These are phyloP conservation scores for Taiozyma sp. DNA, from an alignment of 1,139 yeast species.

Conservation along the genomic window DNA sequence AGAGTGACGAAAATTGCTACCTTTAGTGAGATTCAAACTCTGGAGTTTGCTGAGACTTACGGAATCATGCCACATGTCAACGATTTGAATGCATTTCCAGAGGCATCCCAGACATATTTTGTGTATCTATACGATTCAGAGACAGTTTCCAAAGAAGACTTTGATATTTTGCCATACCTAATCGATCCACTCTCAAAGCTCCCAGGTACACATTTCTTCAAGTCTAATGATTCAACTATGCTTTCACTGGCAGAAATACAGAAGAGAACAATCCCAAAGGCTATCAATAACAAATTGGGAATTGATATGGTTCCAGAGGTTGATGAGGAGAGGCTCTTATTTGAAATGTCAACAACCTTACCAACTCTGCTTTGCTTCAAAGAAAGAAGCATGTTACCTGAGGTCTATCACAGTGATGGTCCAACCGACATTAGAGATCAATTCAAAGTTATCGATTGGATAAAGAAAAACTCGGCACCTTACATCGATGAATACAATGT, in stretches of 20 bases:
- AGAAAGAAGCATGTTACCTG: conserved; percentile 47
- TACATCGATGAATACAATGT: conserved; percentile 25
- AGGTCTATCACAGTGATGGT: conserved; percentile 52
- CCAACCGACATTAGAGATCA: conserved; percentile 55
- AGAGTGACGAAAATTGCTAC: conserved; percentile 31
- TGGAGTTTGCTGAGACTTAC: conserved; percentile 19
- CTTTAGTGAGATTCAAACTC: conserved; percentile 33
- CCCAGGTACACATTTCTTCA: conserved; percentile 50
- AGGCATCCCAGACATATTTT: conserved; percentile 33
- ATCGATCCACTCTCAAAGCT: conserved; percentile 52
- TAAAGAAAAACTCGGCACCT: conserved; percentile 22
- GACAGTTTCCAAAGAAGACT: conserved; percentile 52
- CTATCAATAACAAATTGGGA: conserved; percentile 31
- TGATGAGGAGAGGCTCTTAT: conserved; percentile 40
- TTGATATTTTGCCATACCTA: conserved; percentile 50
- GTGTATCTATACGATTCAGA: conserved; percentile 50
- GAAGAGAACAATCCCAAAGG: conserved; percentile 36
- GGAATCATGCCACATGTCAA: conserved; percentile 4
- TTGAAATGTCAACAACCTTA: conserved; percentile 48
- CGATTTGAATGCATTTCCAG: conserved; percentile 27
- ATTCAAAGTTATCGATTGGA: conserved; percentile 30
- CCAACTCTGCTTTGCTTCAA: conserved; percentile 60
- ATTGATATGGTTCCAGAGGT: conserved; percentile 26
- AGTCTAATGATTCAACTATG: conserved; percentile 41
- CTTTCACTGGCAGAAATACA: conserved; percentile 37